Percentiles rank a stretch among this genome's conserved stretches.
Conservation (phyloP, 1,284 basidiomycete species). For the Trametes hirsuta region DNA sequence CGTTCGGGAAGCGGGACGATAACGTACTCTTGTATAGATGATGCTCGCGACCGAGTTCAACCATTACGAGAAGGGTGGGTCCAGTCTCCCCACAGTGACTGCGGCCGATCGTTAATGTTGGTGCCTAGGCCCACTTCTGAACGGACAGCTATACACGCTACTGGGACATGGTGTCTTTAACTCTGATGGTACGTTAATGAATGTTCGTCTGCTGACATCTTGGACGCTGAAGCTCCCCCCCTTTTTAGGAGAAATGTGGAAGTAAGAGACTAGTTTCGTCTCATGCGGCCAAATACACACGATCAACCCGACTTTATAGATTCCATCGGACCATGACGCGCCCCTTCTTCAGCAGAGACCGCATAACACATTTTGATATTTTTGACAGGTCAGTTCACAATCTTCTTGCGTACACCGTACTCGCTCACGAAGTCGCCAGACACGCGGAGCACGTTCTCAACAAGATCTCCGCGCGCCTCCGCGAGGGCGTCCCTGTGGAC, state of each 20-base stretch:
- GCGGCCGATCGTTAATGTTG: neutral
- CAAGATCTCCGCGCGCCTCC: constrained; percentile 40
- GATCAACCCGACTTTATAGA: constrained; percentile 29
- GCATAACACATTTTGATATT: constrained; percentile 53
- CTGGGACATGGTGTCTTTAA: constrained; percentile 44
- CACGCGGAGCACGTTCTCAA: constrained; percentile 35
- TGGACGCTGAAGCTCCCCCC: too few species aligned
- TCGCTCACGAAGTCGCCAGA: constrained; percentile 2
- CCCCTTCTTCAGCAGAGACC: constrained; percentile 54
- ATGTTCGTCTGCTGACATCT: too few species aligned
- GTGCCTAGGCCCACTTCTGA: constrained; percentile 15
- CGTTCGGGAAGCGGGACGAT: neutral
- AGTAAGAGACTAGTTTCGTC: constrained; percentile 17
- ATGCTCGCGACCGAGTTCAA: constrained; percentile 37
- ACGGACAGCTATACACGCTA: constrained; percentile 28
- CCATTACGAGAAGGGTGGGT: constrained; percentile 35
- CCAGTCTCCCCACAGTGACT: neutral
- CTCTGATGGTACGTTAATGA: constrained; percentile 35
- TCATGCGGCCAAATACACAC: neutral
- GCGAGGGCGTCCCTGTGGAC: constrained; percentile 50
- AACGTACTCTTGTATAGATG: constrained; percentile 8
- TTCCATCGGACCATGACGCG: constrained; percentile 55
- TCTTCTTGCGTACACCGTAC: neutral
- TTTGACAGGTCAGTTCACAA: constrained; percentile 39
- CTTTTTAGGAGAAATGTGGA: constrained; percentile 36